Base-by-base conservation (phyloP, 1,284 basidiomycete genomes). In the Cryptococcus sp. region DNA sequence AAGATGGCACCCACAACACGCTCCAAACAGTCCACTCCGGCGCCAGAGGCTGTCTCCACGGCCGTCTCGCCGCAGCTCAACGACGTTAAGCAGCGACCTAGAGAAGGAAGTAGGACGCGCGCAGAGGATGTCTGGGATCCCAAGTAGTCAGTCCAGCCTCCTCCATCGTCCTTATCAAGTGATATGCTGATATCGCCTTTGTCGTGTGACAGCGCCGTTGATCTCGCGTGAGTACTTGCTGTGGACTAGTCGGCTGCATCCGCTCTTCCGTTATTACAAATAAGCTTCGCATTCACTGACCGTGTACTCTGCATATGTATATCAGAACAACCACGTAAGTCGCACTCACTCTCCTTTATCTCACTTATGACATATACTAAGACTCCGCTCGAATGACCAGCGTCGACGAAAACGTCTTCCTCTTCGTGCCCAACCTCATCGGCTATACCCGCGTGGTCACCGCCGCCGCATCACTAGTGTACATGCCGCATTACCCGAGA, bases 381-480 rank as follows among this genome's bases (percentile, higher is more conserved):
- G 7, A 43, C 20, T 35, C 30, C 10, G 17, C 16, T 47, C 52
- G 13, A 35, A 20, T 41, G 17, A 50, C 3, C 61, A 70, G 67
- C 38, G 68, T 72, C 40, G 71, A 75, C 57, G 93, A 96, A 81
- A 95, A 95, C 79, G 89, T 96, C 64, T 97, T 93, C 78, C 85
- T 98, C 63, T 99, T 98, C 81, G 85, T 94, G 27, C 94, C 95
- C 55, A 99, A 99, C 80, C 83, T 99, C 72, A 97, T 99, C 78
- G 94, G 94, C 27, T 99, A 99, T 78, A 84, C 88, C 19, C 89
- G 96, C 51, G 84, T 99, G 68, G 83, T 99, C 64, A 85, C 97
- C 45, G 96, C 95, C 10, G 96, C 87, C 0, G 80, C 94, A 23
- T 88, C 93, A 6, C 83, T 99, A 27, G 88, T 91, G 78, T 96